Evolutionary conservation across 345 rosid genomes (phyloP).

Genomic region (Populus euphratica): DNA sequence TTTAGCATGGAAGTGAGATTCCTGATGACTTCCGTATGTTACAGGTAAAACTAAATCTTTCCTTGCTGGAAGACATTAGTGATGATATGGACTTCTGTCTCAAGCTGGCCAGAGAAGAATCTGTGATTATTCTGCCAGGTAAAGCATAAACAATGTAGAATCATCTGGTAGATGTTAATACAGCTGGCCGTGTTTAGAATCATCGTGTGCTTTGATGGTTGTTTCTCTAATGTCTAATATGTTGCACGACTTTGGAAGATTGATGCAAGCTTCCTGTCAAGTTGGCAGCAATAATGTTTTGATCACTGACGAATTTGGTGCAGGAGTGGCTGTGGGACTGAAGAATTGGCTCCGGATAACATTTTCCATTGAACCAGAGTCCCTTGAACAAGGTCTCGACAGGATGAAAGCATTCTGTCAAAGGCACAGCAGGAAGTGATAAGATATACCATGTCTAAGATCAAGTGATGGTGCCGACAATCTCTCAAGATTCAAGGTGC

Average conservation of each 20-base stretch:
- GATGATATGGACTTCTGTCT: not conserved
- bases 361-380: constrained; percentile 35
- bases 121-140: not conserved
- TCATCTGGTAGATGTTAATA: not conserved
- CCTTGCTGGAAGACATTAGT: not conserved
- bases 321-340: constrained; percentile 41
- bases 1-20: not conserved
- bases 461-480: too few species aligned
- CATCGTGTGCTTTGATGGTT: not conserved
- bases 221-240: not conserved
- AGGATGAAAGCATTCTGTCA: constrained; percentile 43
- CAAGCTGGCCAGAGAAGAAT: not conserved
- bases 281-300: not conserved
- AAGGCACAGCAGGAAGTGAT: constrained; percentile 37
- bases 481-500: too few species aligned
- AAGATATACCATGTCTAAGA: not conserved
- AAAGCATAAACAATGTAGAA: not conserved
- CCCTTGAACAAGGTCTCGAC: constrained; percentile 34
- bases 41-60: not conserved
- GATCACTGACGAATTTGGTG: not conserved
- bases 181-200: not conserved
- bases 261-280: not conserved
- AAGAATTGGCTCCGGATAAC: constrained; percentile 50
- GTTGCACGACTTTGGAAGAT: not conserved
- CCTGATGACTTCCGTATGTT: not conserved